Evolutionary conservation across 805 yeast genomes (phyloP).

Genomic region (Priceomyces fermenticarens): DNA sequence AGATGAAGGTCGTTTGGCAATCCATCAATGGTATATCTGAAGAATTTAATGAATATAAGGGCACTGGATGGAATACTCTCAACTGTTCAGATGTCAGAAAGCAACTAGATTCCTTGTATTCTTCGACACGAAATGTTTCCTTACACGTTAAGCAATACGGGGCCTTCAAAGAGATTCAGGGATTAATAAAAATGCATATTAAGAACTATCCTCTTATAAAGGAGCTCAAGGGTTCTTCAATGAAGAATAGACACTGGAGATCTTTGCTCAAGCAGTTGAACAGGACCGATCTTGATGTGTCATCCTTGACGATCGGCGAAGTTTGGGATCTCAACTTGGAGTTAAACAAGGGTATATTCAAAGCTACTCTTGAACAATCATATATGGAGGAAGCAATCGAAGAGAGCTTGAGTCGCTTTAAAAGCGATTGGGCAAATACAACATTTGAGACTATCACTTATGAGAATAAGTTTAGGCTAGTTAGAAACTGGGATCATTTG

Average conservation of each 20-base stretch:
- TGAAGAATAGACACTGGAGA: slow-evolving; percentile 70
- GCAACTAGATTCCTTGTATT: slow-evolving; percentile 49
- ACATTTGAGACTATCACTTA: slow-evolving; percentile 54
- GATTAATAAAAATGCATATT: slow-evolving; percentile 37
- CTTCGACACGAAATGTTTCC: slow-evolving; percentile 51
- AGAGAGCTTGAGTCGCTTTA: slow-evolving; percentile 49
- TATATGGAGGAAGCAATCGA: slow-evolving; percentile 69
- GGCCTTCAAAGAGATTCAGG: slow-evolving; percentile 62
- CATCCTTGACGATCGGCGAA: slow-evolving; percentile 48
- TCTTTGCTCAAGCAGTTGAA: slow-evolving; percentile 36
- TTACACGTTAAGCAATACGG: slow-evolving; percentile 59
- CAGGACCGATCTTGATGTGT: slow-evolving; percentile 13
- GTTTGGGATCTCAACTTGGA: slow-evolving; percentile 57
- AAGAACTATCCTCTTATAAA: slow-evolving; percentile 36
- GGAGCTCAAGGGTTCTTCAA: slow-evolving; percentile 52
- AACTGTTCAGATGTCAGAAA: slow-evolving; percentile 44
- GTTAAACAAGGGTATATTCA: slow-evolving; percentile 44
- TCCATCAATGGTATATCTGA: slow-evolving; percentile 52
- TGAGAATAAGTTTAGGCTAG: slow-evolving; percentile 49
- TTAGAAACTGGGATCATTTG: slow-evolving; percentile 65
- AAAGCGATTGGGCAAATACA: slow-evolving; percentile 52
- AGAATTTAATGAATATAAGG: slow-evolving; percentile 41
- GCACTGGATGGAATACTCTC: slow-evolving; percentile 47
- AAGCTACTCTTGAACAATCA: slow-evolving; percentile 57
- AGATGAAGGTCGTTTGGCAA: slow-evolving; percentile 62